Percentiles rank a stretch among this genome's conserved stretches.
phyloP scores from a whole-genome alignment of 1,139 yeast species.

The Taphrina confusa region DNA sequence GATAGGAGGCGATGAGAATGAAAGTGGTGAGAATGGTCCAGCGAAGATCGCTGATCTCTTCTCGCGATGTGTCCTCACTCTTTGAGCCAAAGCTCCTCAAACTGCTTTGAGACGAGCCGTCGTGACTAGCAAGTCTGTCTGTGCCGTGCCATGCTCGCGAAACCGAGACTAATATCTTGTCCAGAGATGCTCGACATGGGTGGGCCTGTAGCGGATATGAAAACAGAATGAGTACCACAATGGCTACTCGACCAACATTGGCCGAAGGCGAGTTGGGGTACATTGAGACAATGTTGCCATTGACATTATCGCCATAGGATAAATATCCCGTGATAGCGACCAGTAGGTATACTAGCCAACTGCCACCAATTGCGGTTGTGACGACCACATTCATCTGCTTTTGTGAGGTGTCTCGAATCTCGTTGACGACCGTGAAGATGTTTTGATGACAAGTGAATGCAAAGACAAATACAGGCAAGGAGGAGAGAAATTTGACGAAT shows the following conservation, averaged over 20 bases:
- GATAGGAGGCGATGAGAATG: slow-evolving; percentile 64
- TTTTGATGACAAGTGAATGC: slow-evolving; percentile 95
- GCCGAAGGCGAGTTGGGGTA: slow-evolving; percentile 50
- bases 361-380: slow-evolving; percentile 57
- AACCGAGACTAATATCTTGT: slow-evolving; percentile 58
- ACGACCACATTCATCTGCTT: slow-evolving; percentile 57
- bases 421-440: slow-evolving; percentile 77
- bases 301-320: slow-evolving; percentile 75
- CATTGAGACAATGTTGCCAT: slow-evolving; percentile 79
- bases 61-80: background rate
- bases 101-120: slow-evolving; percentile 27
- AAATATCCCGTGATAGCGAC: slow-evolving; percentile 85
- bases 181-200: slow-evolving; percentile 83
- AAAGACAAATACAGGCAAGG: slow-evolving; percentile 84
- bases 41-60: slow-evolving; percentile 41
- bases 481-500: slow-evolving; percentile 63
- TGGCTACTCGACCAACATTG: slow-evolving; percentile 68
- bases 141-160: slow-evolving; percentile 50
- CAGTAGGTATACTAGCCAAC: slow-evolving; percentile 60
- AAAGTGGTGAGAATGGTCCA: slow-evolving; percentile 66
- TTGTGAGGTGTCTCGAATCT: slow-evolving; percentile 62
- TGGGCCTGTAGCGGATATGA: slow-evolving; percentile 92
- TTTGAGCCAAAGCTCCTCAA: slow-evolving; percentile 6
- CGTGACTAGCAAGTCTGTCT: slow-evolving; percentile 13
- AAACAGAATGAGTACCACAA: slow-evolving; percentile 78